A percentile compares a stretch with the other conserved stretches of the same genome.
Evolutionary conservation across 768 basidiomycete genomes (phyloP).

Genomic region (Rubroboletus pulcherrimus): DNA sequence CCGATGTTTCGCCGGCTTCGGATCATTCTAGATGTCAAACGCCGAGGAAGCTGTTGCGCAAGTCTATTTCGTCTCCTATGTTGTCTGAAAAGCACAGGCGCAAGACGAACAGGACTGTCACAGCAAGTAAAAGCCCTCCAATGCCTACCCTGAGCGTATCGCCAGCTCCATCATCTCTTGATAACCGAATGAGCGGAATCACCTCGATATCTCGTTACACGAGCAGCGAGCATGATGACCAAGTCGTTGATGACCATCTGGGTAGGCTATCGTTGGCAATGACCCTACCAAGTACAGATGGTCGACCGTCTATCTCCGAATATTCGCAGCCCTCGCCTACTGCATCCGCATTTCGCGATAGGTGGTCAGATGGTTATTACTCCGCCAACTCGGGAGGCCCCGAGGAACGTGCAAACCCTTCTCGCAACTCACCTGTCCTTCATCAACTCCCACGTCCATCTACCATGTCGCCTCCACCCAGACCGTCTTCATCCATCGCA

Average conservation of each 20-base stretch:
- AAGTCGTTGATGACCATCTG: conserved; percentile 22
- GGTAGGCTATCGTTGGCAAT: conserved; percentile 48
- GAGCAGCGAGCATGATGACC: conserved; percentile 41
- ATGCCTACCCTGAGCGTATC: conserved; percentile 33
- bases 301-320: conserved; percentile 57
- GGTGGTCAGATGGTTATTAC: conserved; percentile 33
- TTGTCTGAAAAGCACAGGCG: conserved; percentile 44
- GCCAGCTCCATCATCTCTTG: conserved; percentile 23
- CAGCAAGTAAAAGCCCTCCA: conserved; percentile 43
- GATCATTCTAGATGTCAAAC: conserved; percentile 6
- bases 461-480: conserved; percentile 53
- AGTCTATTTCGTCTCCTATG: conserved; percentile 51
- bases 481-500: conserved; percentile 59
- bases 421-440: conserved; percentile 22
- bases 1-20: conserved; percentile 36
- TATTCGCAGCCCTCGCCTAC: conserved; percentile 73
- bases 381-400: conserved; percentile 24
- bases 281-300: conserved; percentile 39
- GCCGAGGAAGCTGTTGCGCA: conserved; percentile 36
- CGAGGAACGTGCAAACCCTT: conserved; percentile 9
- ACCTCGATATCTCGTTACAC: conserved; percentile 29
- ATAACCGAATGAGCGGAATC: conserved; percentile 26
- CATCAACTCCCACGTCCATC: conserved; percentile 21
- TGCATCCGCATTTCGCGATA: conserved; percentile 76
- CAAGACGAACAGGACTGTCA: conserved; percentile 25